Evolutionary conservation across 768 basidiomycete genomes (phyloP), one percentile per base, ranked within the genome.

Genomic region (Collybia sordida): DNA sequence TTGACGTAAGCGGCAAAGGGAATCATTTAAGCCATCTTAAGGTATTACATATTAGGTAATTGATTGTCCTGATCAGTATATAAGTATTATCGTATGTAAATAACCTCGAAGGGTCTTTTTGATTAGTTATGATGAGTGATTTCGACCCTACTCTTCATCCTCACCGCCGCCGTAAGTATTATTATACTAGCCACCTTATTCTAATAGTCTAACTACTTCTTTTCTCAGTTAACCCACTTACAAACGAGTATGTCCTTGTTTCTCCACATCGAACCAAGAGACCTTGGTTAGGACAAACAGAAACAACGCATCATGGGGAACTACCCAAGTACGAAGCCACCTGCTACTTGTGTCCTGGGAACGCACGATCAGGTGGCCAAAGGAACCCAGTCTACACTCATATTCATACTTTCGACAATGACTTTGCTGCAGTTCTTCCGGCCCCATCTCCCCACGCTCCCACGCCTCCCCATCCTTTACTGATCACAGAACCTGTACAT

Each of bases 331-430:
- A 91, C 57, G 91, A 93, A 59, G 78, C 79, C 4, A 66, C 70
- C 34, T 95, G 93, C 61, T 94, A 91, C 65, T 82, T 97, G 40
- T 97, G 94, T 59, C 93, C 94, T 0, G 86, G 93, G 14, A 94
- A 95, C 62, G 52, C 71, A 19, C 81, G 93, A 17, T 81, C 85
- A 0, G 82, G 83, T n/a, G 92, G 90, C 0, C 67, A 79, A 49
- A 61, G 65, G 47, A 96, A 93, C 63, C 85, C 81, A 1, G 53
- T 64, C 18, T 96, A 91, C 68, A 65, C 73, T n/a, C 68, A 79
- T 14, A 90, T 86, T 9, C 83, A 75, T 64, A 70, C 81, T 5
- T 94, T 94, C 59, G 75, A 80, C 60, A 94, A 94, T 61, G 93
- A 94, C 61, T 95, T 85, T 55, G 80, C 93, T 3, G 90, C 92